These are phyloP conservation scores for Eimeria maxima DNA, from an alignment of 169 alveolate species.

Conservation along the genomic window DNA sequence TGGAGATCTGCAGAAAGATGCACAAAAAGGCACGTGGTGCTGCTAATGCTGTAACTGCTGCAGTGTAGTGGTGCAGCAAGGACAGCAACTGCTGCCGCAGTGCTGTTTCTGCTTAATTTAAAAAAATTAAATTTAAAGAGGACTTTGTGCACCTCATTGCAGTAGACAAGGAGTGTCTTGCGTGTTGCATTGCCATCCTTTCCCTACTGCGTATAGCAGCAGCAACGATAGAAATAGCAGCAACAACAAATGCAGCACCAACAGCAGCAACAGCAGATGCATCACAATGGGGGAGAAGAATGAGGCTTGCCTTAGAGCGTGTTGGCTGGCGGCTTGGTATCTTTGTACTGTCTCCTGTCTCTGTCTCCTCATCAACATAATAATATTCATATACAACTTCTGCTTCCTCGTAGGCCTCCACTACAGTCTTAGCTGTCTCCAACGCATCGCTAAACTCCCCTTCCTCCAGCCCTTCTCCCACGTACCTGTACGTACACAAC, in stretches of 20 bases:
- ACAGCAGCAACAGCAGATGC: neutral
- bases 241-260: conserved; percentile 27
- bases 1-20: neutral
- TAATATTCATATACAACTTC: conserved; percentile 34
- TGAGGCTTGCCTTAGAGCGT: neutral
- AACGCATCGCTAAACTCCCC: conserved; percentile 70
- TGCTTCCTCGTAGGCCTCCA: conserved; percentile 53
- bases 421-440: neutral
- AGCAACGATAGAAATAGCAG: conserved; percentile 11
- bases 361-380: conserved; percentile 33
- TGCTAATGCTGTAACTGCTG: conserved; percentile 14
- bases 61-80: neutral
- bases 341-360: neutral
- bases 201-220: neutral
- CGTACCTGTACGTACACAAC: conserved; percentile 44
- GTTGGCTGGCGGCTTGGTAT: conserved; percentile 2
- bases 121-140: no score
- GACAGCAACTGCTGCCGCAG: no score
- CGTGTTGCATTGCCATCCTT: neutral
- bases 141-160: no score
- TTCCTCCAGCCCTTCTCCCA: conserved; percentile 65
- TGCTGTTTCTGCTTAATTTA: no score
- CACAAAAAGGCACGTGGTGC: no score
- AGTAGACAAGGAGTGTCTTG: no score
- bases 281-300: no score